Evolutionary conservation across 2,329 filamentous ascomycete species (phyloP), one percentile per base, ranked within the genome.

Genomic region (Diaporthe australafricana): DNA sequence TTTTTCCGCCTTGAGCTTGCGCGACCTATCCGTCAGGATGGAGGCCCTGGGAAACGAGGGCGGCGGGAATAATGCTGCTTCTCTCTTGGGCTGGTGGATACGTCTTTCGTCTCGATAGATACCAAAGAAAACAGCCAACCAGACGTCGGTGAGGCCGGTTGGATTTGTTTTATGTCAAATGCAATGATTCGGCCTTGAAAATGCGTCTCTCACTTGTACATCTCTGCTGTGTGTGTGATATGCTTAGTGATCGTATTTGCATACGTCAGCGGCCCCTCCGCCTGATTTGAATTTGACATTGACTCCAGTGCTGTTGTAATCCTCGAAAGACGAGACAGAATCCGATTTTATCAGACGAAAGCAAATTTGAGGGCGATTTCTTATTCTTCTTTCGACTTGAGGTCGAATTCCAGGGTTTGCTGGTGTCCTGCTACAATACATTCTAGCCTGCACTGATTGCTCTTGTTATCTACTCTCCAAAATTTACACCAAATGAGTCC

Each of bases 71-170:
- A 38, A 6, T 25, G 20, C 20, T 22, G n/a, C 30, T 50, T 27
- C 60, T 38, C 3, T 5, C 25, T 42, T 65, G 30, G 30, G 60
- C 45, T 50, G 42, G n/a, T 7, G n/a, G 60, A n/a, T 27, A 5
- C 16, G n/a, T 65, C 25, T 22, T 65, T 38, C 32, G 60, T 35
- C 42, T 50, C 47, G n/a, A 50, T 63, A 48, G 45, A 65, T 65
- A 50, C 60, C 60, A 50, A 48, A 50, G 8, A 25, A 50, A 14
- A 25, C n/a, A 20, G 45, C 8, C 45, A 50, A 25, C 16, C n/a
- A n/a, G 30, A 65, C 38, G n/a, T 20, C n/a, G n/a, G 48, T 3
- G 42, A 5, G 4, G 38, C 35, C 32, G 27, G 60, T 20, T 7
- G 5, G 60, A 42, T 48, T 3, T 17, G 42, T 3, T 22, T 32